phyloP scores from a whole-genome alignment of 305 asterid genomes.

The Solanum chacoense region DNA sequence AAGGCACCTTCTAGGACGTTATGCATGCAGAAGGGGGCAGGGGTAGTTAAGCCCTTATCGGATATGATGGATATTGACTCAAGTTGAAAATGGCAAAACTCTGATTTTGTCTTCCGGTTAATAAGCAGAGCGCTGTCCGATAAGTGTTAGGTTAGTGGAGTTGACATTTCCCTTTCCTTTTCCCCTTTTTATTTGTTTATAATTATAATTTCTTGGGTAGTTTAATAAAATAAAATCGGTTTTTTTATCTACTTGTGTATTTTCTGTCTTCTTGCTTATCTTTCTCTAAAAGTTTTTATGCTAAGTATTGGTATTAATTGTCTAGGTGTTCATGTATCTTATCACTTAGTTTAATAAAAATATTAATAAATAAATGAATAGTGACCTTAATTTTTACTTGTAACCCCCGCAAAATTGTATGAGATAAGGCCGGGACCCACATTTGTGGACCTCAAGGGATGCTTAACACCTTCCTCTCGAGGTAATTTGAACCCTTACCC shows the following conservation, averaged over 20 bases:
- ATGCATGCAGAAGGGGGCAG: not conserved
- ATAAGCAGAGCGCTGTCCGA: not conserved
- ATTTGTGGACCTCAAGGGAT: not conserved
- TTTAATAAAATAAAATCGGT: too few relatives aligned
- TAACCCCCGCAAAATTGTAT: not conserved
- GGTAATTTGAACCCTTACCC: not conserved
- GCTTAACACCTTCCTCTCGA: not conserved
- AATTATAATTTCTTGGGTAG: not conserved
- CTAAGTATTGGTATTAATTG: not conserved
- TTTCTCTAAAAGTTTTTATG: not conserved
- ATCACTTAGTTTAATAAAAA: not conserved
- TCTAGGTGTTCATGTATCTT: not conserved
- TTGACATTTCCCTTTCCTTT: not conserved
- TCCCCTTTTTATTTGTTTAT: not conserved
- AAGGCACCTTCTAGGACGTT: too few relatives aligned
- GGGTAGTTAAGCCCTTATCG: not conserved
- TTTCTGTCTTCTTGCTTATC: not conserved
- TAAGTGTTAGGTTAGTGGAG: not conserved
- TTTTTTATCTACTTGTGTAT: not conserved
- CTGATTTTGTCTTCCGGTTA: not conserved
- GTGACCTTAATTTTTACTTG: not conserved
- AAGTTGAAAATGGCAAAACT: not conserved
- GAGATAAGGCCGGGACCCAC: not conserved
- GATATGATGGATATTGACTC: not conserved
- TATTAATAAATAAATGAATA: too few relatives aligned